Percentiles rank a stretch among this genome's conserved stretches.
Conservation (phyloP, 306 rosid genomes). For the Mimosa bimucronata region DNA sequence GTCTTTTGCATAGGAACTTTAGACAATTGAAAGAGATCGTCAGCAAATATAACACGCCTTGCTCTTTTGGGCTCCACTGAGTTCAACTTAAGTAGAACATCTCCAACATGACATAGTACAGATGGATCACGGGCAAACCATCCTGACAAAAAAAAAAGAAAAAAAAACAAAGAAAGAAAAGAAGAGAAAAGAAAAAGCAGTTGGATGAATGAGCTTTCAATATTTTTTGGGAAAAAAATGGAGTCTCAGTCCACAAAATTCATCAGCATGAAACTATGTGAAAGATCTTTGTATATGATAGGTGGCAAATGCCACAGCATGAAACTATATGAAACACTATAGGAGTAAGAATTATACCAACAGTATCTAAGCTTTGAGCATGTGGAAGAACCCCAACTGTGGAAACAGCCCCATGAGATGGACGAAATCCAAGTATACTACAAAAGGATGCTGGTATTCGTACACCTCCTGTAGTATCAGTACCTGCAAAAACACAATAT, state of each 20-base stretch:
- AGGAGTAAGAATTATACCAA: slow-evolving; percentile 57
- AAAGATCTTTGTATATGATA: too few species aligned
- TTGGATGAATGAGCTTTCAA: background rate
- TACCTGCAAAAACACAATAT: slow-evolving; percentile 54
- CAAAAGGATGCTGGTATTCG: slow-evolving; percentile 85
- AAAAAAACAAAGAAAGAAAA: too few species aligned
- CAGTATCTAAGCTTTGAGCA: slow-evolving; percentile 77
- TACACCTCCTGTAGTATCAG: slow-evolving; percentile 82
- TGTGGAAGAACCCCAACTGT: slow-evolving; percentile 71
- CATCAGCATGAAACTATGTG: background rate
- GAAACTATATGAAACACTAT: background rate
- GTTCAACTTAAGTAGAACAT: slow-evolving; percentile 64
- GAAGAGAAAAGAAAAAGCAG: slow-evolving; percentile 25
- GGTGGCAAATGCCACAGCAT: background rate
- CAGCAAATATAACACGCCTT: slow-evolving; percentile 71
- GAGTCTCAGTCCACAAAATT: slow-evolving; percentile 20
- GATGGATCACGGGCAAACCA: slow-evolving; percentile 80
- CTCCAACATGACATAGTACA: slow-evolving; percentile 72
- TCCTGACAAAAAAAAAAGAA: slow-evolving; percentile 50
- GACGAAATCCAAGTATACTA: slow-evolving; percentile 78
- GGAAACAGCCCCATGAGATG: slow-evolving; percentile 79
- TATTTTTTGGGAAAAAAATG: background rate
- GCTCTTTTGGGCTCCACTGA: slow-evolving; percentile 61
- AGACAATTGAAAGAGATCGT: slow-evolving; percentile 80
- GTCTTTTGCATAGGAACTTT: slow-evolving; percentile 67